Evolutionary conservation across 179 eudicot genomes (phyloP), one percentile per base, ranked within the genome.

Genomic region (Drosera spatulata): DNA sequence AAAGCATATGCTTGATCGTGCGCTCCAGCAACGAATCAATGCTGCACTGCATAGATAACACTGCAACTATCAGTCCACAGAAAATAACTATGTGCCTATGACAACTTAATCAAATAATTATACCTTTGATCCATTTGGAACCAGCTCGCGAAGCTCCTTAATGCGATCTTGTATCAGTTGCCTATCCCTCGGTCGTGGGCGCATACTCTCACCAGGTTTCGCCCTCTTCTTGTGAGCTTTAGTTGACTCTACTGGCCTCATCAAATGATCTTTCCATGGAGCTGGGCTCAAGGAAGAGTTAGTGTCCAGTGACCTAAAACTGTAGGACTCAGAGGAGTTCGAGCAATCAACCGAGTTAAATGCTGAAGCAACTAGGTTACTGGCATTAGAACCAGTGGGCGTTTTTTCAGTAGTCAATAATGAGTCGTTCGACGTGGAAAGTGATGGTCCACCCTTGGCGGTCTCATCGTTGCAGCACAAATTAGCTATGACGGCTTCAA

Each of bases 151-250:
- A 22, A 89, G 77, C 73, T 93, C 94, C 70, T 89, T 93, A 61
- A 93, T 76, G 33, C 97, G 95, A 74, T 93, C 97, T 78, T 89
- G 99, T 70, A 93, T 93, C 72, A 93, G 77, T 62, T 89, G 99
- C 65, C 99, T 82, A 70, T 93, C 99, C 74, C 99, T 89, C 15
- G 99, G 99, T 70, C 93, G 81, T 52, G 96, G 93, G 59, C 85
- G 84, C 39, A 79, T 68, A 69, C 71, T 93, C 68, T 84, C 97
- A 58, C 90, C 88, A 53, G 88, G 84, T 51, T 82, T 88, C 52
- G 88, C 85, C 71, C 96, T 80, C 75, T 91, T 91, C 68, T 79
- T 88, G 60, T 64, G 69, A 42, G 60, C 56, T 70, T 91, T 88
- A 13, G 67, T 68, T 7, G 61, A 71, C 61, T 78, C 95, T 63